Base-by-base conservation (phyloP, 148 eudicot genomes). In the Chenopodium formosanum region DNA sequence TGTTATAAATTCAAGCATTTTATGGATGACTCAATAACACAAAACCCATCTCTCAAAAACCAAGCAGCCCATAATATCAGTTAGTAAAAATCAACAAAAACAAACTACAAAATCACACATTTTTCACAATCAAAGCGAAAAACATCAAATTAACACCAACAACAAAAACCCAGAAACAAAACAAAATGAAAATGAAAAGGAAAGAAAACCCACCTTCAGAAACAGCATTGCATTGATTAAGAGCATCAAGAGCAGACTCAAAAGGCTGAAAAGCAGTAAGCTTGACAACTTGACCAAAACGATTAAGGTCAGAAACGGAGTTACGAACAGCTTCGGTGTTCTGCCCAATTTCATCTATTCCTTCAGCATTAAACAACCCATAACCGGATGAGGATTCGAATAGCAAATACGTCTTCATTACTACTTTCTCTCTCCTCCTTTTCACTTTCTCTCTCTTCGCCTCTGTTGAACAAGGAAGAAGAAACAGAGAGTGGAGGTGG, bases 321-420 rank as follows among this genome's bases (percentile, higher is more conserved):
- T 84, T 93, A 7, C 94, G 82, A 53, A 92, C 95, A 0, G 98
- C 94, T 78, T 96, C 98, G 0, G 89, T 86, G 86, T 92, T 91
- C 86, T 94, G 98, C 0, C 98, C 99, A 58, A 96, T 92, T 83
- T 96, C 98, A 72, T 96, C 99, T 6, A 96, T 16, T 0, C 99
- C 99, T n/a, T 94, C 90, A 8, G 90, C 92, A 4, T 50, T 48
- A 31, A 96, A 94, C 37, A 96, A 72, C 0, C 87, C 89, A 31
- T 91, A 94, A 0, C 98, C 99, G 6, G 95, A 90, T 4, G 99
- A 87, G 0, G 95, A 88, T 72, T 96, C 99, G 64, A 84, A 87
- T 32, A 96, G 85, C 11, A 94, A n/a, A 81, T 89, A 87, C n/a
- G 90, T 72, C 74, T 89, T 89, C 98, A 93, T 91, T 77, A 34